Evolutionary conservation across 2,329 filamentous ascomycete genomes (phyloP).

Genomic region (Diaporthe batatas): DNA sequence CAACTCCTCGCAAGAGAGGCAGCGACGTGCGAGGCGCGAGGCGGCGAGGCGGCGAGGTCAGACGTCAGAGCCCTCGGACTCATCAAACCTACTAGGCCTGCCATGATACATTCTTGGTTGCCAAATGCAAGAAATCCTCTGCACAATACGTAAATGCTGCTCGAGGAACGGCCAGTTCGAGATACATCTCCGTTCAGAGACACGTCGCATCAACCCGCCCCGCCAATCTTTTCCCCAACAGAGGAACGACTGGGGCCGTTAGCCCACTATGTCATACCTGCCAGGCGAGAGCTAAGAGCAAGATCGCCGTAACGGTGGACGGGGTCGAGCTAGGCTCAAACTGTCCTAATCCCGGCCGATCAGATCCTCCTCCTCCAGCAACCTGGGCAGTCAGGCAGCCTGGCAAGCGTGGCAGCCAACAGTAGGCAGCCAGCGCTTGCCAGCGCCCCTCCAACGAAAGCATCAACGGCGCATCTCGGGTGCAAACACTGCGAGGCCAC

Average conservation of each 20-base stretch:
- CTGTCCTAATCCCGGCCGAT: slow-evolving; percentile 10
- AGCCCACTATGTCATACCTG: slow-evolving; percentile 39
- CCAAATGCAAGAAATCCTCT: slow-evolving; percentile 9
- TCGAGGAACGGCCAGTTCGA: slow-evolving; percentile 30
- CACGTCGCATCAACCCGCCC: slow-evolving; percentile 18
- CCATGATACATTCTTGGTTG: slow-evolving; percentile 32
- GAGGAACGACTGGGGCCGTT: neutral
- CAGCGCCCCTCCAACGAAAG: neutral
- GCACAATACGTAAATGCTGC: slow-evolving; percentile 11
- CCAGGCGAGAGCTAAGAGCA: slow-evolving; percentile 28
- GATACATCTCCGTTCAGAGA: slow-evolving; percentile 33
- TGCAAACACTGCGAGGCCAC: neutral
- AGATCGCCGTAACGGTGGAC: slow-evolving; percentile 28
- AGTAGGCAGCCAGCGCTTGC: no score
- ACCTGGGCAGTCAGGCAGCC: no score
- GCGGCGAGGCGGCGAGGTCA: slow-evolving; percentile 3
- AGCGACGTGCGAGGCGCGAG: no score
- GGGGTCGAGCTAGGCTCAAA: slow-evolving; percentile 9
- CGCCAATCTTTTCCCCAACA: slow-evolving; percentile 23
- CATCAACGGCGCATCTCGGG: slow-evolving; percentile 29
- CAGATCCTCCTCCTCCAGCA: slow-evolving; percentile 7
- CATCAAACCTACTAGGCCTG: slow-evolving; percentile 32
- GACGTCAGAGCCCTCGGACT: slow-evolving; percentile 30
- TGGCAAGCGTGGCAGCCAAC: no score
- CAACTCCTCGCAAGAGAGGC: neutral